Conservation (phyloP, 2,329 filamentous ascomycete species). For the Arthrobotrys sphaeroides region DNA sequence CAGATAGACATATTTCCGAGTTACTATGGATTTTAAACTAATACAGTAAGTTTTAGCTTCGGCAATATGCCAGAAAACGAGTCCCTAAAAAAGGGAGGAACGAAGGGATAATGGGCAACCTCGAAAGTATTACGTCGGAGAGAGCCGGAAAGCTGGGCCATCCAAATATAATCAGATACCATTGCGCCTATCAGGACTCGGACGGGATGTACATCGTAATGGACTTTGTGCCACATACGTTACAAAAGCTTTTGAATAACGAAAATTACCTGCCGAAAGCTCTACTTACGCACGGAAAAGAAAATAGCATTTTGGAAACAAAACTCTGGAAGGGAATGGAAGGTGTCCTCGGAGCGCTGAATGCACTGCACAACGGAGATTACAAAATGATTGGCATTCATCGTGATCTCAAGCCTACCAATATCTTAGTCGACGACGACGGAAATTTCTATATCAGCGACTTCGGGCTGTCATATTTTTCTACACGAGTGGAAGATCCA, state of each 20-base stretch:
- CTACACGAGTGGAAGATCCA: background rate
- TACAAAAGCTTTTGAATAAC: background rate
- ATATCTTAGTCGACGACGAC: background rate
- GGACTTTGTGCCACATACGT: background rate
- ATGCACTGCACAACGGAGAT: background rate
- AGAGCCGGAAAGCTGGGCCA: background rate
- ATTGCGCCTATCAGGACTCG: background rate
- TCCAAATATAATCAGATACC: background rate
- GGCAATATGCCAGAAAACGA: background rate
- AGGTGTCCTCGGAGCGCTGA: background rate
- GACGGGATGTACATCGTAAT: background rate
- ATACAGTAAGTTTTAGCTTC: background rate
- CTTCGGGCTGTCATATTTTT: background rate
- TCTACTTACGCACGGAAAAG: background rate
- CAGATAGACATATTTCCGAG: background rate
- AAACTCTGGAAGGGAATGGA: background rate
- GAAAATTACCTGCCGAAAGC: background rate
- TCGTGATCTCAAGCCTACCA: slow-evolving; percentile 1
- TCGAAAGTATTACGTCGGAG: background rate
- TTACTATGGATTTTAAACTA: no score
- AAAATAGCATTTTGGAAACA: background rate
- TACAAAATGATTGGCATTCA: background rate
- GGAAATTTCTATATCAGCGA: background rate
- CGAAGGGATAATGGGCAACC: background rate
- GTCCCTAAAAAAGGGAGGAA: background rate